phyloP scores from a whole-genome alignment of 2,329 filamentous ascomycete genomes.

The Fusarium decemcellulare region DNA sequence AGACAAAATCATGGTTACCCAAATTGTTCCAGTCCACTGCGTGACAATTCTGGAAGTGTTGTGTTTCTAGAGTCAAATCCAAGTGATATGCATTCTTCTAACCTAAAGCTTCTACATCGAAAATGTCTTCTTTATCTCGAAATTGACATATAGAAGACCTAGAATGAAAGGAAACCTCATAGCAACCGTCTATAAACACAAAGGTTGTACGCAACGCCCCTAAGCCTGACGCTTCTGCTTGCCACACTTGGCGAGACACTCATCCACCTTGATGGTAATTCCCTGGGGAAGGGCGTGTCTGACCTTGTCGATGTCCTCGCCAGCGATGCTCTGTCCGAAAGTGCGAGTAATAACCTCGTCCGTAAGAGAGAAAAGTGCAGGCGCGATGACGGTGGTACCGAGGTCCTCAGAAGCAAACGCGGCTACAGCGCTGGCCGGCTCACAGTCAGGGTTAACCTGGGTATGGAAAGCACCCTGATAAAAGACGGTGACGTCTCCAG shows the following conservation, averaged over 20 bases:
- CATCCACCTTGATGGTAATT: constrained; percentile 65
- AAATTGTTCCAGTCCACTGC: too few species aligned
- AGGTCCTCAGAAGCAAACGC: constrained; percentile 66
- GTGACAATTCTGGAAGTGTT: too few species aligned
- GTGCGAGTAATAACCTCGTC: constrained; percentile 61
- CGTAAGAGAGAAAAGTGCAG: constrained; percentile 63
- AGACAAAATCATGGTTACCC: too few species aligned
- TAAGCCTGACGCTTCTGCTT: constrained; percentile 56
- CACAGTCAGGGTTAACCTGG: constrained; percentile 69
- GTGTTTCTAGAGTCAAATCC: too few species aligned
- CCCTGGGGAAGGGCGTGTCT: constrained; percentile 57
- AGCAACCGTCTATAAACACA: too few species aligned
- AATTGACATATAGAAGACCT: too few species aligned
- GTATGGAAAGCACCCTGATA: constrained; percentile 68
- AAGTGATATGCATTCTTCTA: too few species aligned
- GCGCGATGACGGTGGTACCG: constrained; percentile 62
- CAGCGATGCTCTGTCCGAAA: constrained; percentile 61
- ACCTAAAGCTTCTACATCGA: too few species aligned
- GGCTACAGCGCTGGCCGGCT: constrained; percentile 63
- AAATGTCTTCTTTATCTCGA: too few species aligned
- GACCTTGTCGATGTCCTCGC: constrained; percentile 62
- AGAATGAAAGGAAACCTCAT: too few species aligned
- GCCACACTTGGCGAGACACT: constrained; percentile 58
- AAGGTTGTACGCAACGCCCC: neutral
- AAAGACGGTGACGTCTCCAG: constrained; percentile 66